Percentiles rank a stretch among this genome's conserved stretches.
Evolutionary conservation across 192 early-diverging fungal genomes (phyloP).

Genomic region (Coemansia sp.): DNA sequence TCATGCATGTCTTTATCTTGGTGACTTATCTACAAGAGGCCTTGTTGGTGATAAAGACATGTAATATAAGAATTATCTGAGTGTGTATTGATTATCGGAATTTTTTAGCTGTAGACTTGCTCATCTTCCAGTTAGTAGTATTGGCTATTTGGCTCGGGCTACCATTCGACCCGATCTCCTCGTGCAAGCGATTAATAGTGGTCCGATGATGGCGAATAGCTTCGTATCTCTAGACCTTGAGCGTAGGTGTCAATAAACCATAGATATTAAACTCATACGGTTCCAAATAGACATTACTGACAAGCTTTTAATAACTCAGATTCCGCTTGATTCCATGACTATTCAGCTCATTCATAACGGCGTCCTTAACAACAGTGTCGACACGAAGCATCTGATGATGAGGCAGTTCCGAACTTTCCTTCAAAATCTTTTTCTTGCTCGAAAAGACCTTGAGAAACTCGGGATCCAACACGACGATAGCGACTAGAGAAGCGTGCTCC

Average conservation of each 20-base stretch:
- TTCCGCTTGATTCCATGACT: conserved; percentile 60
- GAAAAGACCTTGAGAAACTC: conserved; percentile 21
- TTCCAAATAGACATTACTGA: conserved; percentile 69
- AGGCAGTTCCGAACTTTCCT: conserved; percentile 42
- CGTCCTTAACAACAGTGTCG: conserved; percentile 57
- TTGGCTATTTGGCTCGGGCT: conserved; percentile 47
- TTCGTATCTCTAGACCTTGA: conserved; percentile 62
- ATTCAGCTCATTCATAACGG: conserved; percentile 59
- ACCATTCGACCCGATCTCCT: conserved; percentile 49
- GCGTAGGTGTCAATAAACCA: conserved; percentile 77
- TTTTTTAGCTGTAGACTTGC: conserved; percentile 22
- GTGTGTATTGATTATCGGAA: neutral
- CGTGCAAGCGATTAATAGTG: conserved; percentile 61
- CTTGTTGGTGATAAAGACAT: too few relatives aligned
- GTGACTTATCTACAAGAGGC: too few relatives aligned
- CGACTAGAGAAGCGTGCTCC: too few relatives aligned
- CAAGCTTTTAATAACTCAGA: conserved; percentile 67
- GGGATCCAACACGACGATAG: too few relatives aligned
- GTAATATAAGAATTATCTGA: too few relatives aligned
- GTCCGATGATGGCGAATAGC: conserved; percentile 54
- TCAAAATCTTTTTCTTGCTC: conserved; percentile 52
- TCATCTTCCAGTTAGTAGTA: conserved; percentile 41
- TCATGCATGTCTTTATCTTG: too few relatives aligned
- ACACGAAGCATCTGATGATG: conserved; percentile 64
- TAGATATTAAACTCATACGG: conserved; percentile 72